phyloP scores from a whole-genome alignment of 306 rosid species.

The Cucurbita argyrosperma region DNA sequence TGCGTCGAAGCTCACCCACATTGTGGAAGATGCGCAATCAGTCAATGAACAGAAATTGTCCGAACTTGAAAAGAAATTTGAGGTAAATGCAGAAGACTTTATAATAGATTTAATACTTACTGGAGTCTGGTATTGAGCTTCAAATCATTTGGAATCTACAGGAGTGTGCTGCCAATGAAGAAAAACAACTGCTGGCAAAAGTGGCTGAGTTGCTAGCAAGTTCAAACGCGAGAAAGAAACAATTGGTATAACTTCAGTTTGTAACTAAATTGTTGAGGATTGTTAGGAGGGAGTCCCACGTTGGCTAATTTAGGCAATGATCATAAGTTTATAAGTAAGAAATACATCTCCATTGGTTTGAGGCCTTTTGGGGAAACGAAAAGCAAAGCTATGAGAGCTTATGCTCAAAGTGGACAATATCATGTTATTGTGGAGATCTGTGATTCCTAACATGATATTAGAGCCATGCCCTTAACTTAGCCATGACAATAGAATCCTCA shows the following conservation, averaged over 20 bases:
- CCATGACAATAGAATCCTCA: no score
- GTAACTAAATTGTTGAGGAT: background rate
- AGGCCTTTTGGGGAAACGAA: no score
- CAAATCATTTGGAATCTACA: slow-evolving; percentile 9
- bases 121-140: background rate
- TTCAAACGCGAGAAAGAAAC: slow-evolving; percentile 89
- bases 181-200: slow-evolving; percentile 69
- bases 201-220: slow-evolving; percentile 89
- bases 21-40: slow-evolving; percentile 72
- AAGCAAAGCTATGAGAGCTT: no score
- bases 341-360: no score
- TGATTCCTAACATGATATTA: no score
- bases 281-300: no score
- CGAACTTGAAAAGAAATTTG: slow-evolving; percentile 86
- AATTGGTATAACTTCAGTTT: slow-evolving; percentile 36
- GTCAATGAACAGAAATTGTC: slow-evolving; percentile 65
- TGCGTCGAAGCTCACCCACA: slow-evolving; percentile 65
- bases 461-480: no score
- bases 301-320: no score
- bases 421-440: no score
- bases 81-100: slow-evolving; percentile 38
- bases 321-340: no score
- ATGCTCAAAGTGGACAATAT: no score
- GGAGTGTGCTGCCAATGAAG: slow-evolving; percentile 96
- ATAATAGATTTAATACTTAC: background rate